Percentiles rank a stretch among this genome's conserved stretches.
Conservation (phyloP, 208 protist genomes). For the Wallacemonas sp. region DNA sequence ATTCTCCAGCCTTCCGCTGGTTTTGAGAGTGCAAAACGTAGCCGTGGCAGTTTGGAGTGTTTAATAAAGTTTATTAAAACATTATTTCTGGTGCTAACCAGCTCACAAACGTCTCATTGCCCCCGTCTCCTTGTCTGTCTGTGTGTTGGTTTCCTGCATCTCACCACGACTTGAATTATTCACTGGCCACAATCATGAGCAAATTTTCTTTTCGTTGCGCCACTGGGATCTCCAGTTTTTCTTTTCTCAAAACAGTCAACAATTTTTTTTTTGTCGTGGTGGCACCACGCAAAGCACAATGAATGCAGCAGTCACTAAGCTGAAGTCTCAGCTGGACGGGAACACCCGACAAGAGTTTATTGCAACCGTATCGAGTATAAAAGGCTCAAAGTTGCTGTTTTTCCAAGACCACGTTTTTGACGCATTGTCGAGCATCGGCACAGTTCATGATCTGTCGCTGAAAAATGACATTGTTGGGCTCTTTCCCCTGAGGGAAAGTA, state of each 20-base stretch:
- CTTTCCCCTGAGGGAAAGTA: constrained; percentile 40
- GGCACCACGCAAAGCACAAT: not conserved
- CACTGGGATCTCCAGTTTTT: not conserved
- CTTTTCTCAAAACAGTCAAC: not conserved
- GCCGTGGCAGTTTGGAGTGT: no score
- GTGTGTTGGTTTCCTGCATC: not conserved
- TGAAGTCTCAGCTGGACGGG: not conserved
- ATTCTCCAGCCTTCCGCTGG: no score
- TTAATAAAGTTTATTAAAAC: no score
- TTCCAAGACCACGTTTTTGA: constrained; percentile 37
- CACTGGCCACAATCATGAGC: no score
- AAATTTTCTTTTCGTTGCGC: no score
- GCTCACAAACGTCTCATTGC: no score
- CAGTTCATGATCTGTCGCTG: constrained; percentile 18
- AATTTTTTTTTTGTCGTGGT: not conserved
- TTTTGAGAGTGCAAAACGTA: no score
- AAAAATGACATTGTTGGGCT: constrained; percentile 36
- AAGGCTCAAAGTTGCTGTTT: constrained; percentile 41
- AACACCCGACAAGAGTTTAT: constrained; percentile 25
- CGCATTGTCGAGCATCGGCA: constrained; percentile 23
- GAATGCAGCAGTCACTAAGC: constrained; percentile 1
- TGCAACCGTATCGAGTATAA: constrained; percentile 6
- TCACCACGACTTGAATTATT: no score
- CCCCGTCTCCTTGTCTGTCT: not conserved
- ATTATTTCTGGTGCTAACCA: no score